These are phyloP conservation scores for Protomyces inouyei DNA, from an alignment of 1,139 yeast genomes.

Conservation along the genomic window DNA sequence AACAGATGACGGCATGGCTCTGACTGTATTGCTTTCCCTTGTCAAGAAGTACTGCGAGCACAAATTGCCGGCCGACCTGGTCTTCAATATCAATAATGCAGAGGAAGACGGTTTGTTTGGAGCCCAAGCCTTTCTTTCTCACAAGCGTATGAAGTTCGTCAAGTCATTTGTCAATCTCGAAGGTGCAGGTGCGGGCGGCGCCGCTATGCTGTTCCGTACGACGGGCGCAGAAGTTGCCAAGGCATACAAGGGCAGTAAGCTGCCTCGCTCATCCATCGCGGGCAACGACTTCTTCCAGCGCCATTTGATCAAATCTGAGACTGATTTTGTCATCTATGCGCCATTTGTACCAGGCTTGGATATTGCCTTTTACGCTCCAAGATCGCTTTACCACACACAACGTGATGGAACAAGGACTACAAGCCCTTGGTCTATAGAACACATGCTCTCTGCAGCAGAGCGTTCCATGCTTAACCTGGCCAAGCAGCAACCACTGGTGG, in stretches of 20 bases:
- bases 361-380: conserved; percentile 66
- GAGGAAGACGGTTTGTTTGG: conserved; percentile 89
- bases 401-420: conserved; percentile 66
- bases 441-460: conserved; percentile 33
- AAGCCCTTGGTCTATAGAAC: conserved; percentile 37
- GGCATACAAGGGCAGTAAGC: conserved; percentile 32
- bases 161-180: conserved; percentile 74
- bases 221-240: conserved; percentile 53
- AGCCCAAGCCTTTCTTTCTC: conserved; percentile 67
- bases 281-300: conserved; percentile 34
- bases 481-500: conserved; percentile 21
- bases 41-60: conserved; percentile 49
- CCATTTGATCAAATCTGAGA: conserved; percentile 70
- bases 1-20: conserved; percentile 93
- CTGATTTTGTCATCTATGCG: conserved; percentile 73
- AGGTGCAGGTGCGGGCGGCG: conserved; percentile 95
- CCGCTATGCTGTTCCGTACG: conserved; percentile 75
- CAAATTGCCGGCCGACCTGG: conserved; percentile 64
- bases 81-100: conserved; percentile 81
- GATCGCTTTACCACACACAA: conserved; percentile 76
- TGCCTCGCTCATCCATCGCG: conserved; percentile 34
- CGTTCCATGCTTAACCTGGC: conserved; percentile 33
- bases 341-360: conserved; percentile 66
- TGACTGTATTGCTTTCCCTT: conserved; percentile 72
- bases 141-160: conserved; percentile 66